phyloP scores from a whole-genome alignment of 2,329 filamentous ascomycete genomes.

The Talaromyces marneffei region DNA sequence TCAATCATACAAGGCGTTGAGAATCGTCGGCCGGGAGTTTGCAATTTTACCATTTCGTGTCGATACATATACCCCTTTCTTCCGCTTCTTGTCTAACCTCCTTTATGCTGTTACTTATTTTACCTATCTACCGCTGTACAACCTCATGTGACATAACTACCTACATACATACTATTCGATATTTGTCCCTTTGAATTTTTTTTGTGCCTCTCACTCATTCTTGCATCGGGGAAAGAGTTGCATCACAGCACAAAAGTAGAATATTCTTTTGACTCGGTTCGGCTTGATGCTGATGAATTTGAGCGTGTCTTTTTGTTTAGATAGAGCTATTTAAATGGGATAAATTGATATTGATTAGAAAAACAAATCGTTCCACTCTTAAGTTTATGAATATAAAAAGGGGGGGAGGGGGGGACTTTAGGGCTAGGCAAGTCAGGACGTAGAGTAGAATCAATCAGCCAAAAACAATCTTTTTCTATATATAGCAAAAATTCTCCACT shows the following conservation, averaged over 20 bases:
- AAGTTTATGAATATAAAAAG: no score
- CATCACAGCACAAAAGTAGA: neutral
- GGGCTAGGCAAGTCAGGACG: no score
- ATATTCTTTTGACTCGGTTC: neutral
- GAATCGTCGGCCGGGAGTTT: slow-evolving; percentile 2
- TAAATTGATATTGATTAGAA: neutral
- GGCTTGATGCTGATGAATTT: neutral
- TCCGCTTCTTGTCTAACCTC: neutral
- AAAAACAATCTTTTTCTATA: no score
- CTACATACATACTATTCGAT: neutral
- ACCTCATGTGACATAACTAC: slow-evolving; percentile 2
- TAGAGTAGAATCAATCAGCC: no score
- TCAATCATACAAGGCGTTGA: slow-evolving; percentile 9
- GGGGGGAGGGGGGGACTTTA: no score
- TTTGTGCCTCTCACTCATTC: neutral
- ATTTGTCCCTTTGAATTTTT: neutral
- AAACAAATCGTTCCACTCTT: neutral
- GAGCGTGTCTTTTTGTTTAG: neutral
- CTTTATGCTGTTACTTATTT: neutral
- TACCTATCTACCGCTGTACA: slow-evolving; percentile 4
- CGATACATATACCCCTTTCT: slow-evolving; percentile 8
- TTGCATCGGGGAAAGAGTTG: neutral
- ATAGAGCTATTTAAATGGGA: neutral
- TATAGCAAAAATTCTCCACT: no score
- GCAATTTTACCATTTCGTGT: neutral